phyloP scores from a whole-genome alignment of 306 rosid species.

The Abrus pulchellus region DNA sequence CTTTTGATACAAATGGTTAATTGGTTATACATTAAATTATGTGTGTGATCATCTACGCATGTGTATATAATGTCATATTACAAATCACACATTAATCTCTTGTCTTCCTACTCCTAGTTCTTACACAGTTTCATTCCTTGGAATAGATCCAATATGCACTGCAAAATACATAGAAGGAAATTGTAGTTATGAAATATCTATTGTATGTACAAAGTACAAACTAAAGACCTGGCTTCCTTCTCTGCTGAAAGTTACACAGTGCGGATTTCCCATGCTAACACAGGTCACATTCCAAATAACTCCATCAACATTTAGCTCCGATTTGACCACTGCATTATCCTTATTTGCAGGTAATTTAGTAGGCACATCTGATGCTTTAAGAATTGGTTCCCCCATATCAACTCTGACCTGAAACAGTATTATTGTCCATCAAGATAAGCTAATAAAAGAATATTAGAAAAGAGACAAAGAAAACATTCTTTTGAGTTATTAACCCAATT shows the following conservation, averaged over 20 bases:
- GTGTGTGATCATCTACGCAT: neutral
- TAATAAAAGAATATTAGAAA: slow-evolving; percentile 1
- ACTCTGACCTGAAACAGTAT: slow-evolving; percentile 78
- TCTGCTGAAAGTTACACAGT: slow-evolving; percentile 77
- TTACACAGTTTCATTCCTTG: slow-evolving; percentile 14
- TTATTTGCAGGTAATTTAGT: slow-evolving; percentile 71
- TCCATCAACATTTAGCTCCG: slow-evolving; percentile 79
- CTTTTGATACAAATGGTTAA: slow-evolving; percentile 36
- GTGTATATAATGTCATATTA: slow-evolving; percentile 19
- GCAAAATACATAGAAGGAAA: neutral
- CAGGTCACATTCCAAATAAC: slow-evolving; percentile 89
- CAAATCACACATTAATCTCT: neutral
- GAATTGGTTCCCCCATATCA: slow-evolving; percentile 97
- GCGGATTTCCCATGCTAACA: slow-evolving; percentile 99
- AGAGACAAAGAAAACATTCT: slow-evolving; percentile 8
- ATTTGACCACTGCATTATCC: slow-evolving; percentile 70
- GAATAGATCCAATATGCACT: slow-evolving; percentile 36
- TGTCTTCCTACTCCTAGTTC: slow-evolving; percentile 18
- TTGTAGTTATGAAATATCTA: slow-evolving; percentile 3
- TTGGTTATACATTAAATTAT: slow-evolving; percentile 37
- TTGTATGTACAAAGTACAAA: slow-evolving; percentile 5
- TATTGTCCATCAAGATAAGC: slow-evolving; percentile 35
- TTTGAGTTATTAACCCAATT: neutral
- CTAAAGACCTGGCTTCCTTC: slow-evolving; percentile 67
- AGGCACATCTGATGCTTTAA: slow-evolving; percentile 85